Base-by-base conservation (phyloP, 768 basidiomycete species). In the Hericium erinaceus region DNA sequence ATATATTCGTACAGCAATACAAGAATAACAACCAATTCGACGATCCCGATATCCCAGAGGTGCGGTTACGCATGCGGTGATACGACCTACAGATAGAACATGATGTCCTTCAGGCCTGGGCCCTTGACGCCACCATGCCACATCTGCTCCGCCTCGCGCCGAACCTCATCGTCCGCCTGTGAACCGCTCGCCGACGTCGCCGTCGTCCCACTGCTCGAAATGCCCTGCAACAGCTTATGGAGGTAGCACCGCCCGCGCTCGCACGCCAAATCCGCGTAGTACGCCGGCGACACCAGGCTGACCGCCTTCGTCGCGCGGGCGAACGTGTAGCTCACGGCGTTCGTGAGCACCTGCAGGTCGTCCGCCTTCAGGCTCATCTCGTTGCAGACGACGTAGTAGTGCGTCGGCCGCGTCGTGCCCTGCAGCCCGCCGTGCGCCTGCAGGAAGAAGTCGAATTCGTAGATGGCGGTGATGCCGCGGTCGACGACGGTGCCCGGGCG, bases 81-180 rank as follows among this genome's bases (percentile, higher is more conserved):
- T 33, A 33, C 33, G 33, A 33, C 49, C 48, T 62, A 88, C n/a
- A 89, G 73, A 69, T 90, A 90, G 64, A 80, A 90, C 87, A 90
- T 90, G 0, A 83, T 84, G 39, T 86, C 77, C 70, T 80, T 85
- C 66, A 89, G 67, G 6, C 64, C 67, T 33, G 26, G 26, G 2
- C 75, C 79, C 15, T 66, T 61, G 15, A 87, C 83, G 1, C 85
- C 87, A 3, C 66, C 66, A 16, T 68, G 67, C 89, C 89, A 92
- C 44, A 77, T 54, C 15, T 52, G 64, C 55, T 64, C 48, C 1
- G 87, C 89, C 65, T 86, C 85, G 15, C 65, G 66, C 61, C 74
- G 72, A 13, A 85, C 76, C 26, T 75, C 73, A 41, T 82, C 75
- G 20, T 83, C 82, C 0, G 70, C 58, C 1, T 69, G 66, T 39